Percentiles rank a stretch among this genome's conserved stretches.
phyloP scores from a whole-genome alignment of 1,139 yeast genomes.

The Pichia sp. region DNA sequence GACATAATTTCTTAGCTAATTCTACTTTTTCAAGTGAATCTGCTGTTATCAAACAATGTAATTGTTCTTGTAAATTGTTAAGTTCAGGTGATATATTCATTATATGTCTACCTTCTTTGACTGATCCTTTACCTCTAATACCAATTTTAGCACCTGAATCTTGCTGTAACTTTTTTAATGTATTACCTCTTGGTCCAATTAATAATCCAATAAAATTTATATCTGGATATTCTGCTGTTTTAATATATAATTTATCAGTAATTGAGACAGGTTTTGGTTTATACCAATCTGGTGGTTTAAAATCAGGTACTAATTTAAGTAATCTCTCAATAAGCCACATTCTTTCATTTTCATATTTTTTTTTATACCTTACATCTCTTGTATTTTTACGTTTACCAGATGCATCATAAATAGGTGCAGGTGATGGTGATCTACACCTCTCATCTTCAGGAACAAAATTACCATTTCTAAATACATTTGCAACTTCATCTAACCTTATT shows the following conservation, averaged over 20 bases:
- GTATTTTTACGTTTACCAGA: slow-evolving; percentile 83
- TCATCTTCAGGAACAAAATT: slow-evolving; percentile 34
- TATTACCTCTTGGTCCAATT: slow-evolving; percentile 94
- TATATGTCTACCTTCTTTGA: slow-evolving; percentile 77
- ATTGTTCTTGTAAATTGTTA: slow-evolving; percentile 63
- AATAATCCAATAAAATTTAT: slow-evolving; percentile 88
- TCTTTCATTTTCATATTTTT: slow-evolving; percentile 69
- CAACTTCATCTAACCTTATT: slow-evolving; percentile 75
- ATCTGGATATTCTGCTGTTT: slow-evolving; percentile 83
- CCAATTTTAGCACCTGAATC: slow-evolving; percentile 83
- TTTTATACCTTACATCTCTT: slow-evolving; percentile 59
- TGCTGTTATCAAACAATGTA: slow-evolving; percentile 84
- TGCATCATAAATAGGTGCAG: slow-evolving; percentile 86
- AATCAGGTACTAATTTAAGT: slow-evolving; percentile 66
- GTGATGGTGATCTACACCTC: slow-evolving; percentile 63
- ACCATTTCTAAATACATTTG: slow-evolving; percentile 47
- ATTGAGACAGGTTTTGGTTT: slow-evolving; percentile 52
- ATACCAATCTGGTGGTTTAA: slow-evolving; percentile 75
- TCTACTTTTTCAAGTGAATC: slow-evolving; percentile 75
- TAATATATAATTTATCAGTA: slow-evolving; percentile 77
- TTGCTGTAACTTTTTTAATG: slow-evolving; percentile 72
- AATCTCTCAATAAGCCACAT: slow-evolving; percentile 72
- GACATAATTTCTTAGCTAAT: slow-evolving; percentile 68
- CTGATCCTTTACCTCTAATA: slow-evolving; percentile 90
- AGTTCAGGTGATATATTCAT: slow-evolving; percentile 39